A percentile compares a stretch with the other conserved stretches of the same genome.
These are phyloP conservation scores for Entomortierella parvispora DNA, from an alignment of 192 early-diverging fungal species.

Conservation along the genomic window DNA sequence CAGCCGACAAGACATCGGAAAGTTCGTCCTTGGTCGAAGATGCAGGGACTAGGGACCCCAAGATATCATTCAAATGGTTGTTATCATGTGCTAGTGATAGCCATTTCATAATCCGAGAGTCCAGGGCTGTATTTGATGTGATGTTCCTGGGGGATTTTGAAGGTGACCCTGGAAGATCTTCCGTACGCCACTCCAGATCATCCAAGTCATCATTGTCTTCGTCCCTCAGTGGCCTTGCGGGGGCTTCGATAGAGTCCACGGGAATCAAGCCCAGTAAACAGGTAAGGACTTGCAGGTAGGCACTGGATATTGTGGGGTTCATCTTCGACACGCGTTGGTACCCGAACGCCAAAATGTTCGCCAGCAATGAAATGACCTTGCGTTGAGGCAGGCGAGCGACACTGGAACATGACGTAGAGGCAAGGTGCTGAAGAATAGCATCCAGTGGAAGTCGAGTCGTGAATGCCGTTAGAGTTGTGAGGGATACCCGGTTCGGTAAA, in stretches of 20 bases:
- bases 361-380: constrained; percentile 24
- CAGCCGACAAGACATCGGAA: constrained; percentile 15
- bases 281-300: constrained; percentile 52
- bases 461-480: constrained; percentile 48
- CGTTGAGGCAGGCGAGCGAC: constrained; percentile 48
- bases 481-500: constrained; percentile 57
- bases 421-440: constrained; percentile 42
- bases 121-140: constrained; percentile 12
- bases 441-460: constrained; percentile 54
- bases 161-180: constrained; percentile 8
- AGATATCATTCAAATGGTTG: constrained; percentile 51
- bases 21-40: not conserved
- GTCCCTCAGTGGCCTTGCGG: constrained; percentile 10
- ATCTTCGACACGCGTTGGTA: constrained; percentile 35
- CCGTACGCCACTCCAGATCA: constrained; percentile 26
- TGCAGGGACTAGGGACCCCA: constrained; percentile 26
- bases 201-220: constrained; percentile 58
- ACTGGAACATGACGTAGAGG: constrained; percentile 54
- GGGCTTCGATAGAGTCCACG: constrained; percentile 20
- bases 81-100: constrained; percentile 52
- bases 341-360: constrained; percentile 23
- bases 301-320: constrained; percentile 13
- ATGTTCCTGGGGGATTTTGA: not conserved
- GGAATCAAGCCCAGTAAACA: constrained; percentile 42
- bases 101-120: constrained; percentile 52